Evolutionary conservation across 2,329 filamentous ascomycete species (phyloP), one percentile per base, ranked within the genome.

Genomic region (Monosporascus sp.): DNA sequence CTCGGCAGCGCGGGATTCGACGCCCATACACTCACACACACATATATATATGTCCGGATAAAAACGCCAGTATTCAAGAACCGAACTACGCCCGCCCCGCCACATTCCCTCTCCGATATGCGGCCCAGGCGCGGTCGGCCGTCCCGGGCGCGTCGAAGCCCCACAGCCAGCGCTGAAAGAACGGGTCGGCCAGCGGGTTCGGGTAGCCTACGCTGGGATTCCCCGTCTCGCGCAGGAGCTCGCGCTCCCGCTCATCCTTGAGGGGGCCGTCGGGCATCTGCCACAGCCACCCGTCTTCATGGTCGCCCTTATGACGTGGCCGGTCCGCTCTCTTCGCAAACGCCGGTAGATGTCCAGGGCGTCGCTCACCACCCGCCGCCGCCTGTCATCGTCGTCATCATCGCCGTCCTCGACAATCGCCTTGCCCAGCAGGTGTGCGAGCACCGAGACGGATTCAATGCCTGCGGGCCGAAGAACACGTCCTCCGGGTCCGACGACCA

Each of bases 121-220:
- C 31, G 31, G 31, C 31, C 52, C 60, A 62, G n/a, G 60, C 60
- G 20, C 53, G 49, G n/a, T 58, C 48, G 7, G 54, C 55, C 26
- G 52, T 49, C 49, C 49, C 52, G 2, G 49, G 41, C 6, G 55
- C 57, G 31, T 61, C 55, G 35, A 59, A 62, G 0, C 57, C 57
- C 60, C 58, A 61, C 24, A 62, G 24, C 60, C 58, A 62, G 18
- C 50, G 49, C 48, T 61, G 60, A 26, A 61, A 62, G 53, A 62
- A 60, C 2, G 59, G 59, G 37, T 62, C 59, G 5, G 57, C 58
- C 24, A 62, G 26, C 18, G 52, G 54, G 26, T 62, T 62, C 2
- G 59, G 60, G 45, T 48, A 61, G n/a, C 60, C 59, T 31, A 55
- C 55, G 6, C 48, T 58, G 26, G 59, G 60, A 5, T 35, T 35